Evolutionary conservation across 345 rosid species (phyloP).

Genomic region (Rhizophora apiculata): DNA sequence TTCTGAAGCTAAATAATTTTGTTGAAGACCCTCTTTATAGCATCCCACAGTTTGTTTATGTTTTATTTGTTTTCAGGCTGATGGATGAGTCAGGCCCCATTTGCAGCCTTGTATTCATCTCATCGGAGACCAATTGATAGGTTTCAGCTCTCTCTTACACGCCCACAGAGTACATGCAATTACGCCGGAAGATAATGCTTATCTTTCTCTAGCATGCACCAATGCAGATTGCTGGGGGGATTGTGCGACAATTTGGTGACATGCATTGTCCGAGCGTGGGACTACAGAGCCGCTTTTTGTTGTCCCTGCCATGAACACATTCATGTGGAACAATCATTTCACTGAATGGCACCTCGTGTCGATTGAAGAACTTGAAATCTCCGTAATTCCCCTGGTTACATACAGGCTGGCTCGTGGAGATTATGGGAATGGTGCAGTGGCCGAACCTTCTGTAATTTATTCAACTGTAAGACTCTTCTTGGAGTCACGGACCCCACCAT

Average conservation of each 20-base stretch:
- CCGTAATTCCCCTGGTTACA: slow-evolving; percentile 80
- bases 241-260: slow-evolving; percentile 86
- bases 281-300: slow-evolving; percentile 72
- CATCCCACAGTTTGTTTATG: too few species aligned
- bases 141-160: not conserved
- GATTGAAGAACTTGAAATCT: slow-evolving; percentile 81
- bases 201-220: not conserved
- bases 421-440: slow-evolving; percentile 88
- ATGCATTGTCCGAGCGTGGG: slow-evolving; percentile 90
- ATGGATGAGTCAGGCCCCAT: too few species aligned
- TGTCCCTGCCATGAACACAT: slow-evolving; percentile 86
- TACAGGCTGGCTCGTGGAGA: slow-evolving; percentile 92
- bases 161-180: not conserved
- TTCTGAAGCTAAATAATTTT: too few species aligned
- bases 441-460: slow-evolving; percentile 77
- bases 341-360: slow-evolving; percentile 78
- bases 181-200: not conserved
- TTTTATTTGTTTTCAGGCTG: too few species aligned
- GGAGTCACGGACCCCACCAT: slow-evolving; percentile 49
- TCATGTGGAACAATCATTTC: slow-evolving; percentile 93
- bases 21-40: too few species aligned
- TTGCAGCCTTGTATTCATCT: not conserved
- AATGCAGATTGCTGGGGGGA: slow-evolving; percentile 84
- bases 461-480: slow-evolving; percentile 68
- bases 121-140: not conserved